Percentiles rank a stretch among this genome's conserved stretches.
Conservation (phyloP, 805 yeast genomes). For the Suhomyces prunicola region DNA sequence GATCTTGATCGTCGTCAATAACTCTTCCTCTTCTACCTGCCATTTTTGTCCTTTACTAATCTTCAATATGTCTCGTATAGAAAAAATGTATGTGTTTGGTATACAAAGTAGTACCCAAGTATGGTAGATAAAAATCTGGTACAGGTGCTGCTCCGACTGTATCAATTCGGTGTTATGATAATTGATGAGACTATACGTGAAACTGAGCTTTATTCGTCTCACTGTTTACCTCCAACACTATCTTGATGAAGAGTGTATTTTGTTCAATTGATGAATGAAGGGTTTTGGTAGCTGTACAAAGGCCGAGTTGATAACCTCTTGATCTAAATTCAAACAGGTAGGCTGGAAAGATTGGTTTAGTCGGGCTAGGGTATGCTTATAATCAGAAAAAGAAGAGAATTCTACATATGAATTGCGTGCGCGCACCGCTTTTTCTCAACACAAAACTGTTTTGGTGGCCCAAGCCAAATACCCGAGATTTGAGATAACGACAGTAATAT, state of each 20-base stretch:
- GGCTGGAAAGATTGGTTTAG: not conserved
- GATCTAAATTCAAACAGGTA: not conserved
- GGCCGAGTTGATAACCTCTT: not conserved
- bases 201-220: not conserved
- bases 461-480: not conserved
- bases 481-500: not conserved
- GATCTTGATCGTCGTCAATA: slow-evolving; percentile 18
- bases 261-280: not conserved
- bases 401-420: not conserved
- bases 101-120: not conserved
- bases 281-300: not conserved
- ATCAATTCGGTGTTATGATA: not conserved
- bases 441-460: not conserved
- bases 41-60: not conserved
- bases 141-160: not conserved
- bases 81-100: not conserved
- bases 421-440: not conserved
- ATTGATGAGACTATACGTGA: not conserved
- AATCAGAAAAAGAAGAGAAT: not conserved
- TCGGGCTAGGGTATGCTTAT: not conserved
- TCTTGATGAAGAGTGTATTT: not conserved
- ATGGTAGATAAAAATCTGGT: not conserved
- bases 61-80: not conserved
- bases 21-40: slow-evolving; percentile 10
- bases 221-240: not conserved